A percentile compares a stretch with the other conserved stretches of the same genome.
These are phyloP conservation scores for Schizothecium vesticola DNA, from an alignment of 495 filamentous ascomycete genomes.

Conservation along the genomic window DNA sequence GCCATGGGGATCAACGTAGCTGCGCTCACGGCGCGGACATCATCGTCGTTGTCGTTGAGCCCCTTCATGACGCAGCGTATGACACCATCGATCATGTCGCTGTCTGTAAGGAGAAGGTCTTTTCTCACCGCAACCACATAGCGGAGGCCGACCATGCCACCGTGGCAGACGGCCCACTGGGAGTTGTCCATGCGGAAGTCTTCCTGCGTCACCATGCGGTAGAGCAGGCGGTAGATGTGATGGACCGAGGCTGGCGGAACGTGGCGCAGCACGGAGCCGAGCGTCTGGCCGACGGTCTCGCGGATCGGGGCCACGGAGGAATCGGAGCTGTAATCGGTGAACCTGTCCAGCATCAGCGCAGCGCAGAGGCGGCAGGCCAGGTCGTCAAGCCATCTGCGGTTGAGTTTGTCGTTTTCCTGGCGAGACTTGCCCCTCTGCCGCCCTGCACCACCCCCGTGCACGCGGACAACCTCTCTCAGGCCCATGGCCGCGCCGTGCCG, in stretches of 20 bases:
- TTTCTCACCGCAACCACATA: conserved; percentile 94
- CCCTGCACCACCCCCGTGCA: conserved; percentile 90
- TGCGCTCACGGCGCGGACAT: conserved; percentile 94
- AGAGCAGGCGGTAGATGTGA: conserved; percentile 71
- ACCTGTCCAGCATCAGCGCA: conserved; percentile 94
- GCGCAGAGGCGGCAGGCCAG: conserved; percentile 86
- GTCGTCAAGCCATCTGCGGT: conserved; percentile 84
- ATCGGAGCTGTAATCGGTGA: conserved; percentile 96
- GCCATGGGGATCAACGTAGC: conserved; percentile 94
- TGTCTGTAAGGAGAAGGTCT: conserved; percentile 78
- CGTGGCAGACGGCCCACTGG: conserved; percentile 93
- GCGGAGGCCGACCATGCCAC: conserved; percentile 92
- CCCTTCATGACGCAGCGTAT: conserved; percentile 91
- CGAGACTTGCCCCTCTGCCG: conserved; percentile 63
- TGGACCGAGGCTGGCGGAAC: conserved; percentile 69
- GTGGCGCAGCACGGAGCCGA: conserved; percentile 82
- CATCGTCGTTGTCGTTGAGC: conserved; percentile 82
- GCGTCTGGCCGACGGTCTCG: conserved; percentile 92
- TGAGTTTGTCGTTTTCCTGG: conserved; percentile 69
- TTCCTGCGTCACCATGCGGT: conserved; percentile 86
- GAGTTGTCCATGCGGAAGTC: conserved; percentile 64
- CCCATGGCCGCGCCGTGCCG: conserved; percentile 98
- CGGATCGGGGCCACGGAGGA: conserved; percentile 93
- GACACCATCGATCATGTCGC: conserved; percentile 85
- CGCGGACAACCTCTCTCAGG: conserved; percentile 82